These are phyloP conservation scores for Cladosporium cucumerinum DNA, from an alignment of 2,329 filamentous ascomycete species.

Conservation along the genomic window DNA sequence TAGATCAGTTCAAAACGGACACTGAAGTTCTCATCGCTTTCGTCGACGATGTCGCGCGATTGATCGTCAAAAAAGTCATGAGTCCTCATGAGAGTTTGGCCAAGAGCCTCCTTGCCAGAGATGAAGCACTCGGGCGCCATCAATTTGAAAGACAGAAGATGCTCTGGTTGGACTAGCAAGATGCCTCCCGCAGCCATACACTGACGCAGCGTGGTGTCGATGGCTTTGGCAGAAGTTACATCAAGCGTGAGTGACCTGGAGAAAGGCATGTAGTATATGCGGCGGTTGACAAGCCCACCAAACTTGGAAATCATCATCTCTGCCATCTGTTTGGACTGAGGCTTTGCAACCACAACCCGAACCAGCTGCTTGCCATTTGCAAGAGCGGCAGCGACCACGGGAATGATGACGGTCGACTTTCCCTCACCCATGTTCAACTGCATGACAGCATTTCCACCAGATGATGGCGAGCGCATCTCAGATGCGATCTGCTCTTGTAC, in stretches of 20 bases:
- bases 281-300: conserved; percentile 53
- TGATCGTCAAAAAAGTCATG: conserved; percentile 51
- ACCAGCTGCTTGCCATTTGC: conserved; percentile 45
- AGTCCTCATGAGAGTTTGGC: conserved; percentile 48
- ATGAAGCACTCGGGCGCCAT: conserved; percentile 58
- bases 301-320: conserved; percentile 55
- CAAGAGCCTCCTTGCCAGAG: conserved; percentile 44
- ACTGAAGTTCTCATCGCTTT: conserved; percentile 50
- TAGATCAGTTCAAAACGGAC: conserved; percentile 44
- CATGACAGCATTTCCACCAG: conserved; percentile 52
- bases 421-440: conserved; percentile 72
- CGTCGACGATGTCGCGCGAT: conserved; percentile 62
- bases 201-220: too few species aligned
- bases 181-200: conserved; percentile 48
- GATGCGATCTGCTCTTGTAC: conserved; percentile 61
- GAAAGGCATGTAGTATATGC: conserved; percentile 57
- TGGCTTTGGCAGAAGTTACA: too few species aligned
- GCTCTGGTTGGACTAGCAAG: conserved; percentile 60
- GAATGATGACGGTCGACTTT: conserved; percentile 67
- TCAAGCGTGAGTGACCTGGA: too few species aligned
- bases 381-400: conserved; percentile 54
- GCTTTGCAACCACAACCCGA: conserved; percentile 55
- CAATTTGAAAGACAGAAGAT: conserved; percentile 63
- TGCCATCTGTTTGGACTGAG: conserved; percentile 56
- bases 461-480: conserved; percentile 57